A percentile compares a stretch with the other conserved stretches of the same genome.
phyloP scores from a whole-genome alignment of 2,329 filamentous ascomycete species.

The Neofusicoccum ribis region DNA sequence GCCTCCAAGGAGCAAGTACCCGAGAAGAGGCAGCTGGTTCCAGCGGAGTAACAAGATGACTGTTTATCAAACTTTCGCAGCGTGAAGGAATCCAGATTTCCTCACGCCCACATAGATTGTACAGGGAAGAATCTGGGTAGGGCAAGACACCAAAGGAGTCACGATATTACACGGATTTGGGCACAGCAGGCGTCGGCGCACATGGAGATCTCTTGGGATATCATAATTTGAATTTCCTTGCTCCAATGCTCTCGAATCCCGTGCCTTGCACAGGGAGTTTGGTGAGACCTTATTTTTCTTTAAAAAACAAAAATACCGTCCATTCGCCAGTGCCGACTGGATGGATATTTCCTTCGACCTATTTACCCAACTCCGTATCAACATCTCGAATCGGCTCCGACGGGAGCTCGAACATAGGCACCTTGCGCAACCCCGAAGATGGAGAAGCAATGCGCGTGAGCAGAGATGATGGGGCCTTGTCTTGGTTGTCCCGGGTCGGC shows the following conservation, averaged over 20 bases:
- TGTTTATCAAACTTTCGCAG: background rate
- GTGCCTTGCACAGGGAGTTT: background rate
- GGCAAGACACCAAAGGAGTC: background rate
- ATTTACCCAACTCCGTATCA: constrained; percentile 25
- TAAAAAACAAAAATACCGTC: background rate
- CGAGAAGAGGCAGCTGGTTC: background rate
- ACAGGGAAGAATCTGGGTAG: background rate
- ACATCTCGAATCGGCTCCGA: constrained; percentile 43
- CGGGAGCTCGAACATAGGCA: constrained; percentile 47
- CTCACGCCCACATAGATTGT: background rate
- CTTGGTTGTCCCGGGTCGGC: background rate
- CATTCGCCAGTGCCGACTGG: too few species aligned
- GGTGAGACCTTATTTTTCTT: background rate
- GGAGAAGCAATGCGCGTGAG: constrained; percentile 27
- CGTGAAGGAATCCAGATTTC: too few species aligned
- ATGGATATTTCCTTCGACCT: background rate
- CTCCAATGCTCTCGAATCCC: background rate
- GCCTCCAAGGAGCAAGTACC: background rate
- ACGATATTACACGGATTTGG: background rate
- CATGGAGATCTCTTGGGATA: background rate
- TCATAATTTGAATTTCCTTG: background rate
- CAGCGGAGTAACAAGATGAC: background rate
- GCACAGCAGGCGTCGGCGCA: background rate
- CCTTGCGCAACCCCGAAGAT: constrained; percentile 30
- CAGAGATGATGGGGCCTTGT: constrained; percentile 24